Percentiles rank a stretch among this genome's conserved stretches.
Conservation (phyloP, 345 rosid species). For the Pseudoturritis turrita region DNA sequence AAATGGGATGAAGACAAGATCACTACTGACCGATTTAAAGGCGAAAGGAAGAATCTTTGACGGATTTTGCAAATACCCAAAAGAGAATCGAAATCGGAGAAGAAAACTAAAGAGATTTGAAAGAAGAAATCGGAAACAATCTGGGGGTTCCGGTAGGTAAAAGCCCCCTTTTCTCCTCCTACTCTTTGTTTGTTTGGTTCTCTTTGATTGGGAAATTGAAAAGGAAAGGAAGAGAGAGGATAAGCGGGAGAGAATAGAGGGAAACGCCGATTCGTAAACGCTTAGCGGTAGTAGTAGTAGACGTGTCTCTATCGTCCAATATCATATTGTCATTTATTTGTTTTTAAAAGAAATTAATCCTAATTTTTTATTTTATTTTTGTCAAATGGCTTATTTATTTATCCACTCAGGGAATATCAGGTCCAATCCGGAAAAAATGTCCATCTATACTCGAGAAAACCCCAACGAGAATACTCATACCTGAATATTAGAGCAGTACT, state of each 20-base stretch:
- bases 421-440: no score
- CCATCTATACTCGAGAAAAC: no score
- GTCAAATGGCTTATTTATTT: no score
- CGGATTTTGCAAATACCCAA: not conserved
- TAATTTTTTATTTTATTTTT: no score
- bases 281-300: not conserved
- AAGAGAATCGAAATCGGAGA: not conserved
- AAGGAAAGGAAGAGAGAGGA: not conserved
- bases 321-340: no score
- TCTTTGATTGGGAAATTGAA: not conserved
- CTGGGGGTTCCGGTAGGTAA: not conserved
- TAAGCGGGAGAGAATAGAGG: conserved; percentile 1
- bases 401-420: no score
- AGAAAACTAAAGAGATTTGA: not conserved
- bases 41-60: conserved; percentile 24
- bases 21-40: conserved; percentile 7
- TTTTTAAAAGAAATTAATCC: no score
- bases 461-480: no score
- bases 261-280: conserved; percentile 8
- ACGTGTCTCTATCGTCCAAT: not conserved
- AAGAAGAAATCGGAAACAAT: not conserved
- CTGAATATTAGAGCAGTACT: no score
- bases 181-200: not conserved
- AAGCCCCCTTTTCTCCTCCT: not conserved
- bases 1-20: not conserved